Base-by-base conservation (phyloP, 2,329 filamentous ascomycete species). In the Ophiosphaerella herpotricha region DNA sequence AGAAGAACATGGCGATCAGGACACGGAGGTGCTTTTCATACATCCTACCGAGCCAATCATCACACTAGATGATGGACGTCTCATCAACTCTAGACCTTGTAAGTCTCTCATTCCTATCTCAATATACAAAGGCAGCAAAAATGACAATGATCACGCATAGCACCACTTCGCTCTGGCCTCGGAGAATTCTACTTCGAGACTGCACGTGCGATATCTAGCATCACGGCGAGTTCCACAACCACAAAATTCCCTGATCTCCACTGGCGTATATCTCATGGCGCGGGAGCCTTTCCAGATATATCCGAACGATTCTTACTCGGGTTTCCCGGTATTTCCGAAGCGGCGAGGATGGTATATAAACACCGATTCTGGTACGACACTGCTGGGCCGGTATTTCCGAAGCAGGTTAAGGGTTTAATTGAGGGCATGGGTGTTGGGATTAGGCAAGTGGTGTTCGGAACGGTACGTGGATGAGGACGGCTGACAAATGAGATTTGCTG, bases 111-210 rank as follows among this genome's bases (percentile, higher is more conserved):
- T 7, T 18, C 11, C 16, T 11, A 31, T 16, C 26, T 16, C 31
- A 38, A 37, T 11, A 32, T 6, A 14, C 8, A 39, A 21, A 39
- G 18, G 18, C 3, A 21, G 18, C 18, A 21, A 21, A 21, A 4
- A 21, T 21, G 18, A 21, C 18, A 21, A 21, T 21, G 18, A 21
- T 21, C 18, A 21, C 18, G 18, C 4, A 38, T 26, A 73, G 70
- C 70, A 39, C 67, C 68, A 1, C 55, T 73, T 1, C 63, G 69
- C 5, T 67, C 68, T 4, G 70, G 70, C 11, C 54, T 72, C 0
- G 70, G 68, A 5, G 70, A 73, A 24, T 72, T 73, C 43, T 73
- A 73, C 52, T 73, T 72, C 40, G 70, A 73, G 43, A 73, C 68
- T 5, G 70, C 70, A 1, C 57, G 70, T 8, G 70, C 70, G 14